Conservation (phyloP, 345 rosid species). For the Acer yangbiense region DNA sequence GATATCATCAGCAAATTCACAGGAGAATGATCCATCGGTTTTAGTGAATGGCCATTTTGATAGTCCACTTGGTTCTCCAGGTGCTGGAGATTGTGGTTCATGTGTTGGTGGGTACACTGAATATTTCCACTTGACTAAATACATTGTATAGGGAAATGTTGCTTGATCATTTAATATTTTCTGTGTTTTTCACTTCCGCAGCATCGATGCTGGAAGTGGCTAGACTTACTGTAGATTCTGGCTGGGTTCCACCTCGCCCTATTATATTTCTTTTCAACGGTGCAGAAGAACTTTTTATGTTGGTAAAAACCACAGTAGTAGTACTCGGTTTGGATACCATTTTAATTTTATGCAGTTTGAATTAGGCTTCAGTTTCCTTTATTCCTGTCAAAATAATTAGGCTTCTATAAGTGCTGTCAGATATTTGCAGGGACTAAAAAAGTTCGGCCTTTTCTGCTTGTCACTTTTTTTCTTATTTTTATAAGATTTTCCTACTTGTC, state of each 20-base stretch:
- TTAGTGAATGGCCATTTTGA: conserved; percentile 95
- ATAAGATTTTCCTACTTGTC: background rate
- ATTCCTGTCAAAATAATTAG: background rate
- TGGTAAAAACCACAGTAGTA: conserved; percentile 44
- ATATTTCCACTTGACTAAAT: conserved; percentile 6
- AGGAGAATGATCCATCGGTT: conserved; percentile 72
- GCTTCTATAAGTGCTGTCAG: background rate
- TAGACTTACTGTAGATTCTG: conserved; percentile 77
- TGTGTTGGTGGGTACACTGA: conserved; percentile 74
- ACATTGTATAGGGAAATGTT: conserved; percentile 7
- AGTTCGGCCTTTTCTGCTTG: background rate
- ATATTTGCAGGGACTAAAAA: background rate
- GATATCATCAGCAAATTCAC: conserved; percentile 69
- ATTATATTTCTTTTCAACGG: conserved; percentile 93
- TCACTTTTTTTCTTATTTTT: background rate
- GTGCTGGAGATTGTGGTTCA: conserved; percentile 97
- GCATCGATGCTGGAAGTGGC: conserved; percentile 91
- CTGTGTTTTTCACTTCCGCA: conserved; percentile 39
- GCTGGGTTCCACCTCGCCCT: conserved; percentile 85
- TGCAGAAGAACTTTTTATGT: conserved; percentile 90
- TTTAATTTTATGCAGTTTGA: background rate
- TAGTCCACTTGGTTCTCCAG: conserved; percentile 88
- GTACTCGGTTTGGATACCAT: background rate
- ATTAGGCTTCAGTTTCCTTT: background rate
- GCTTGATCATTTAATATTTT: conserved; percentile 18